Base-by-base conservation (phyloP, 371 early-diverging fungal species). In the Rhizopus arrhizus region DNA sequence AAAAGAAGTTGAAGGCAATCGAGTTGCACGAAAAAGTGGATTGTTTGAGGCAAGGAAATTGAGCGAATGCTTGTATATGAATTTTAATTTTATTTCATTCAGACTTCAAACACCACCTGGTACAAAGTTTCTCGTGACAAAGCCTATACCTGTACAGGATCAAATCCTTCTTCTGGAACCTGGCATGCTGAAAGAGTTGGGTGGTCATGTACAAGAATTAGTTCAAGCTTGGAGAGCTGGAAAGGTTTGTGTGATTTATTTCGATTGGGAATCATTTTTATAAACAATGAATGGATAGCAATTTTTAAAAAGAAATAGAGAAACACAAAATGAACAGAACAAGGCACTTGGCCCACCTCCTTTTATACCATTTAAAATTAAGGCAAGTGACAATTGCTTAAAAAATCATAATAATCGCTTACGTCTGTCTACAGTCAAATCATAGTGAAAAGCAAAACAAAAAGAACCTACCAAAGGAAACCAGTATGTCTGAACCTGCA, bases 141-240 rank as follows among this genome's bases (percentile, higher is more conserved):
- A 71, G 29, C 64, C 72, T 2, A 77, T 80, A 48, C 56, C 45
- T 5, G 65, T 80, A 5, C 63, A 61, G 16, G 73, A 76, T 16
- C 64, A 74, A 31, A 43, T 77, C 16, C 38, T 77, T 35, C 28
- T 73, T 4, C 48, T 80, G 8, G 75, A 69, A 0, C 75, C 73
- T 46, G 73, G 66, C 4, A 61, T 75, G 64, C 15, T 80, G 10
- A 64, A 69, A 34, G 59, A 62, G 8, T 33, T 80, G 7, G 80
- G 80, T 28, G 80, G 80, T 7, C 64, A 80, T 58, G 80, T 80
- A 0, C 69, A 70, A 60, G 71, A 72, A 31, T 55, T 79, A 53
- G 71, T 76, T 1, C 74, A 70, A 58, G 80, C 76, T 50, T 79
- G 80, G 80, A 61, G 68, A 52, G 72, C 76, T 33, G 75, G 77